These are phyloP conservation scores for Zanthoxylum bungeanum DNA, from an alignment of 345 rosid genomes.

Conservation along the genomic window DNA sequence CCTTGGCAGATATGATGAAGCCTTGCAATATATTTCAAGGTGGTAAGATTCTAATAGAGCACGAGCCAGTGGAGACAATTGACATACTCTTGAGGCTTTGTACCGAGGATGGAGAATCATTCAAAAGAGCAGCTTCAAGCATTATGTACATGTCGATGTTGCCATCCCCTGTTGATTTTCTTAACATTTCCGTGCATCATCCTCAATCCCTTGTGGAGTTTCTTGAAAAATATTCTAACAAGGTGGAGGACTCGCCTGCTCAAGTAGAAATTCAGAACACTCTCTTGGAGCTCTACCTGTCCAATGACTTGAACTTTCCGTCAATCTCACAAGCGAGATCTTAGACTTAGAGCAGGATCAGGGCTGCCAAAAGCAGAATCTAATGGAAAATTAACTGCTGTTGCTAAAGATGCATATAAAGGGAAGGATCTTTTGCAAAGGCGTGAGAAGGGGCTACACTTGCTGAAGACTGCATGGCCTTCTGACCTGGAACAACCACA, in stretches of 20 bases:
- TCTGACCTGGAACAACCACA: slow-evolving; percentile 85
- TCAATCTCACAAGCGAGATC: slow-evolving; percentile 61
- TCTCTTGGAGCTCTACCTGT: slow-evolving; percentile 84
- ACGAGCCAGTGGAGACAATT: slow-evolving; percentile 82
- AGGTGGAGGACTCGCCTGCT: slow-evolving; percentile 96
- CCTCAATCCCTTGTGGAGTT: slow-evolving; percentile 83
- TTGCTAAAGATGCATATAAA: slow-evolving; percentile 30
- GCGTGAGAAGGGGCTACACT: slow-evolving; percentile 61
- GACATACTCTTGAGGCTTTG: slow-evolving; percentile 90
- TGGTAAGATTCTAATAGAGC: slow-evolving; percentile 92
- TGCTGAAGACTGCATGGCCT: slow-evolving; percentile 81
- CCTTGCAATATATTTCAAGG: slow-evolving; percentile 86
- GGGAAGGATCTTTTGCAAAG: slow-evolving; percentile 55
- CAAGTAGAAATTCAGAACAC: slow-evolving; percentile 95
- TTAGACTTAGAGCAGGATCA: slow-evolving; percentile 38
- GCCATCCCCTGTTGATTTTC: slow-evolving; percentile 98
- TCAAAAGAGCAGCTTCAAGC: slow-evolving; percentile 55
- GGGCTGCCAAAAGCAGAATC: slow-evolving; percentile 34
- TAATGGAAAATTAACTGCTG: slow-evolving; percentile 41
- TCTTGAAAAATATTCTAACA: slow-evolving; percentile 73
- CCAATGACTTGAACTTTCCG: slow-evolving; percentile 86
- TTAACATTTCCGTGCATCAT: slow-evolving; percentile 82
- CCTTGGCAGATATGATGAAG: slow-evolving; percentile 92
- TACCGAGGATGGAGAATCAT: slow-evolving; percentile 62
- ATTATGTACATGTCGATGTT: slow-evolving; percentile 70